phyloP scores from a whole-genome alignment of 371 early-diverging fungal species.

The Mortierella sp. region DNA sequence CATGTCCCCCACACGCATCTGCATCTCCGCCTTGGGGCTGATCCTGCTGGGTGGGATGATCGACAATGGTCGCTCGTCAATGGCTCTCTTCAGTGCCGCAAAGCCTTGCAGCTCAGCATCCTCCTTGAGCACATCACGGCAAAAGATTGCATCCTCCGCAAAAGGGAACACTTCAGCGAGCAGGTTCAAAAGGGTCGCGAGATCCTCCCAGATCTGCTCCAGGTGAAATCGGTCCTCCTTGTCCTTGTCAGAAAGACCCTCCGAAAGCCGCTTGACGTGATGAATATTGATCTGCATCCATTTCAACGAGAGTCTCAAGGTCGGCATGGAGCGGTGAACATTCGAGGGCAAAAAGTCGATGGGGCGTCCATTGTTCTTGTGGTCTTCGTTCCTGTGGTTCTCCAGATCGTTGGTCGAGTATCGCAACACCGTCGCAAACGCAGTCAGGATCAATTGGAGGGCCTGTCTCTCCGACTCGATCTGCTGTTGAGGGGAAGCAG shows the following conservation, averaged over 20 bases:
- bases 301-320: conserved; percentile 51
- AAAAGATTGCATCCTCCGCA: conserved; percentile 43
- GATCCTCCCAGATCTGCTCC: conserved; percentile 29
- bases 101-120: conserved; percentile 58
- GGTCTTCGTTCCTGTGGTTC: conserved; percentile 41
- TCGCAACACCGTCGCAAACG: conserved; percentile 46
- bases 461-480: conserved; percentile 38
- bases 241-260: conserved; percentile 31
- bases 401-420: conserved; percentile 31
- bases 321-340: conserved; percentile 53
- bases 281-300: conserved; percentile 54
- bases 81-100: conserved; percentile 50
- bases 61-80: conserved; percentile 55
- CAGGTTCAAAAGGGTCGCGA: conserved; percentile 36
- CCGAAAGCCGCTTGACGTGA: conserved; percentile 47
- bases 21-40: conserved; percentile 55
- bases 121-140: conserved; percentile 56
- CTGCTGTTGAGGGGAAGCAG: conserved; percentile 27
- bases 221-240: conserved; percentile 32
- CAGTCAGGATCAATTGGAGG: conserved; percentile 33
- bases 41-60: conserved; percentile 49
- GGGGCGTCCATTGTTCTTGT: conserved; percentile 42
- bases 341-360: conserved; percentile 47
- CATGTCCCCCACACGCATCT: conserved; percentile 53
- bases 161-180: conserved; percentile 30